These are phyloP conservation scores for Smithsoniella earleae DNA, from an alignment of 163 green algal species.

Conservation along the genomic window DNA sequence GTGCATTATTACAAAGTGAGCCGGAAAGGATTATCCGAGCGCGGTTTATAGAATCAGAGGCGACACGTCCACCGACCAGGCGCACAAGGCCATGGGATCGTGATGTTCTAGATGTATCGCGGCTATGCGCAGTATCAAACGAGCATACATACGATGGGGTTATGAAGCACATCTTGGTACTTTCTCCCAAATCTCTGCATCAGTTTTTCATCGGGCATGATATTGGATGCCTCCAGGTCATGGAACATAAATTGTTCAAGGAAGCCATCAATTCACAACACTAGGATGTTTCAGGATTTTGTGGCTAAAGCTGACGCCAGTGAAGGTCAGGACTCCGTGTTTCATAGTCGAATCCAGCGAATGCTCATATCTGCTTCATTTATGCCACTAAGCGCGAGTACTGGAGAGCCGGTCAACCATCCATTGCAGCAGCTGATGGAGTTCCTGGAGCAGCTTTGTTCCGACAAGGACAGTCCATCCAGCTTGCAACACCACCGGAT, in stretches of 20 bases:
- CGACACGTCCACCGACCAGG: neutral
- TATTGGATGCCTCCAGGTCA: neutral
- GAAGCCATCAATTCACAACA: neutral
- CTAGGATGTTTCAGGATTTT: neutral
- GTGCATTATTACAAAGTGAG: constrained; percentile 12
- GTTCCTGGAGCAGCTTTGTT: neutral
- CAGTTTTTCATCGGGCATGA: neutral
- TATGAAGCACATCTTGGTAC: neutral
- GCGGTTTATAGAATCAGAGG: neutral
- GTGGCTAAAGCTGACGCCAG: neutral
- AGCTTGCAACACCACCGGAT: neutral
- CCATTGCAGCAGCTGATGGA: neutral
- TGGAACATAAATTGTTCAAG: neutral
- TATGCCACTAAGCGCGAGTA: neutral
- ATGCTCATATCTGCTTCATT: neutral
- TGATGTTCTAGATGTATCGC: neutral
- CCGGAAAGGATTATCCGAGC: neutral
- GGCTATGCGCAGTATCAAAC: no score
- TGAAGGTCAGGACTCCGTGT: neutral
- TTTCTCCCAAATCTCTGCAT: neutral
- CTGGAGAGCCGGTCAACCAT: neutral
- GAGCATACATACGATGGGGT: no score
- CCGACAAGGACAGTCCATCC: neutral
- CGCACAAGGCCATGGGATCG: neutral
- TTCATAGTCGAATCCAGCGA: constrained; percentile 5